Percentiles rank a stretch among this genome's conserved stretches.
Conservation (phyloP, 805 yeast genomes). For the Zygosaccharomyces rouxii region DNA sequence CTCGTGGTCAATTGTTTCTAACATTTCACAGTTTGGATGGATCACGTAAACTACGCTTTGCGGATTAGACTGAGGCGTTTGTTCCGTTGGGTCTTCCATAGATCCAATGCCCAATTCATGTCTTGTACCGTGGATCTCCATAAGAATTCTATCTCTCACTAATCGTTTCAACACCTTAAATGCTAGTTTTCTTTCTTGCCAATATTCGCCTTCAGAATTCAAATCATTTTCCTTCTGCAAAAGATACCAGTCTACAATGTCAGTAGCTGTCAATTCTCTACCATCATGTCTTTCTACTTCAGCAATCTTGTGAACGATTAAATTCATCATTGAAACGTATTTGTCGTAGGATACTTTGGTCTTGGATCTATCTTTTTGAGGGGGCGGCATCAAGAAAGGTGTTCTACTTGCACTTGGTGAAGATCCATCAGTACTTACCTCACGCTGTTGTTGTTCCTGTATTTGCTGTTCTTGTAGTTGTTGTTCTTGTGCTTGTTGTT, state of each 20-base stretch:
- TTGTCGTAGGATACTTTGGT: conserved; percentile 75
- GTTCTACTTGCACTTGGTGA: neutral
- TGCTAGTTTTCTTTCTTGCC: conserved; percentile 65
- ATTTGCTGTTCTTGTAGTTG: neutral
- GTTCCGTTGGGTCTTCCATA: conserved; percentile 26
- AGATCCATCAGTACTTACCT: neutral
- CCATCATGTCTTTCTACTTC: conserved; percentile 48
- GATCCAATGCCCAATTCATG: conserved; percentile 41
- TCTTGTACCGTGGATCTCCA: conserved; percentile 53
- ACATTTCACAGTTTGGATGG: conserved; percentile 82
- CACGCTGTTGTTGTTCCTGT: neutral
- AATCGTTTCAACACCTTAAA: conserved; percentile 77
- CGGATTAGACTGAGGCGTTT: conserved; percentile 24
- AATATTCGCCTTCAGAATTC: conserved; percentile 62
- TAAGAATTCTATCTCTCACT: conserved; percentile 77
- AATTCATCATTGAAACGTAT: conserved; percentile 77
- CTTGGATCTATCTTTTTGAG: conserved; percentile 26
- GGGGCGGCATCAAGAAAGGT: neutral
- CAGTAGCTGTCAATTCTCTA: conserved; percentile 63
- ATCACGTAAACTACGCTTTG: conserved; percentile 45
- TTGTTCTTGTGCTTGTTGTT: conserved; percentile 8
- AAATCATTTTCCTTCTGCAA: conserved; percentile 67
- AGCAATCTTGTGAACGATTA: conserved; percentile 63
- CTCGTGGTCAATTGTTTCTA: conserved; percentile 40
- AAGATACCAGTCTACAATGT: conserved; percentile 77